phyloP scores from a whole-genome alignment of 176 grass and related monocot species.

The Triticum turgidum region DNA sequence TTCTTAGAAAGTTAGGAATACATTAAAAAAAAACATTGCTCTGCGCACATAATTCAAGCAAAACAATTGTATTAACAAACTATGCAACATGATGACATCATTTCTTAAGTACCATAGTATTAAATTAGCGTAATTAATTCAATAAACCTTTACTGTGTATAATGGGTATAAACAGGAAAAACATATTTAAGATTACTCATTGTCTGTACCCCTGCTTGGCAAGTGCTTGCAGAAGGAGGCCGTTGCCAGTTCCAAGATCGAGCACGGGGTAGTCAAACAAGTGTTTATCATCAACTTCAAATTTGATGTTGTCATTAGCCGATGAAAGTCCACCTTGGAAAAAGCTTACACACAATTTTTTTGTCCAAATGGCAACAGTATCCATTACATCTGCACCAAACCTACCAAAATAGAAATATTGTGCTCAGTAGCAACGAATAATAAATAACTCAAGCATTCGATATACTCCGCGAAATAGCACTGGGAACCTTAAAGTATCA shows the following conservation, averaged over 20 bases:
- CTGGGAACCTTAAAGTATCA: not conserved
- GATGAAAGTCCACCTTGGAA: conserved; percentile 24
- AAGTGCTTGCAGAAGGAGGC: conserved; percentile 82
- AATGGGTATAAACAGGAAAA: conserved; percentile 13
- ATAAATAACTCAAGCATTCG: not conserved
- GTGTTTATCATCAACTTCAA: conserved; percentile 47
- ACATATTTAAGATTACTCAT: not conserved
- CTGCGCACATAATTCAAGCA: not conserved
- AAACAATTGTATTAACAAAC: conserved; percentile 5
- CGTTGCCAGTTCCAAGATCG: conserved; percentile 93
- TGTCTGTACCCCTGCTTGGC: conserved; percentile 76
- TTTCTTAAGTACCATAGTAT: not conserved
- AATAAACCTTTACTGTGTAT: not conserved
- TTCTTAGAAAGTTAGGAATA: conserved; percentile 13
- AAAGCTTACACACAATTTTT: conserved; percentile 54
- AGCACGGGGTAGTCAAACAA: conserved; percentile 70
- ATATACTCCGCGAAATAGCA: not conserved
- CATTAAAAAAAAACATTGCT: not conserved
- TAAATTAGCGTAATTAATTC: not conserved
- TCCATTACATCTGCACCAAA: conserved; percentile 97
- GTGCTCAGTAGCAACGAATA: not conserved
- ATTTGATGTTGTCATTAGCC: conserved; percentile 27
- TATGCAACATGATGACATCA: not conserved
- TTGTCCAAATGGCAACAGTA: conserved; percentile 84
- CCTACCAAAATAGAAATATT: conserved; percentile 48